These are phyloP conservation scores for Tylopilus vinaceipallidus DNA, from an alignment of 768 basidiomycete genomes.

Conservation along the genomic window DNA sequence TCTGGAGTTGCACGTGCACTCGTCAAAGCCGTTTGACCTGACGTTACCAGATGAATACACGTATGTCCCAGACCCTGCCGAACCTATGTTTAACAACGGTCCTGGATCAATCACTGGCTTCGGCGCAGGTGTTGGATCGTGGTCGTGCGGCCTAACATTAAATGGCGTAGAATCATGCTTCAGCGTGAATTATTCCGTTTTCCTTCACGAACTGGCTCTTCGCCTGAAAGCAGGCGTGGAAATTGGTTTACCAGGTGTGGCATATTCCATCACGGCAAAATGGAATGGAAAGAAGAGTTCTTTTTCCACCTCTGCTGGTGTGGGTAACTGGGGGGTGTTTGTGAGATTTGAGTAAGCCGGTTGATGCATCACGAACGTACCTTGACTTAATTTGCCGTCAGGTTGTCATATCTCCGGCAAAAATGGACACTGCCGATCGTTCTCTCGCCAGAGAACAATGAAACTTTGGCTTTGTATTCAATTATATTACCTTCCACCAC, in stretches of 20 bases:
- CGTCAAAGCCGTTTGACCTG: slow-evolving; percentile 40
- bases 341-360: slow-evolving; percentile 51
- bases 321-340: slow-evolving; percentile 47
- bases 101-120: slow-evolving; percentile 54
- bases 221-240: slow-evolving; percentile 51
- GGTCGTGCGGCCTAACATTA: slow-evolving; percentile 49
- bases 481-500: slow-evolving; percentile 55
- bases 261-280: slow-evolving; percentile 42
- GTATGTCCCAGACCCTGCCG: slow-evolving; percentile 19
- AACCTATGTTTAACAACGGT: slow-evolving; percentile 25
- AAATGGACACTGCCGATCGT: slow-evolving; percentile 55
- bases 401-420: slow-evolving; percentile 57
- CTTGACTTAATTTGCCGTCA: slow-evolving; percentile 28
- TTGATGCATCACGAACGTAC: slow-evolving; percentile 7
- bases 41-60: slow-evolving; percentile 25
- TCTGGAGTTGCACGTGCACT: slow-evolving; percentile 43
- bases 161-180: slow-evolving; percentile 47
- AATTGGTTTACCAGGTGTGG: slow-evolving; percentile 44
- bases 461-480: slow-evolving; percentile 47
- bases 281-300: slow-evolving; percentile 49
- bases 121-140: slow-evolving; percentile 43
- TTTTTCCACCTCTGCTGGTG: slow-evolving; percentile 43
- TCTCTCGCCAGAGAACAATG: slow-evolving; percentile 49
- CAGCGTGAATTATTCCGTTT: slow-evolving; percentile 49
- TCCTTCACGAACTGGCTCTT: slow-evolving; percentile 54